A percentile compares a stretch with the other conserved stretches of the same genome.
These are phyloP conservation scores for Malus domestica DNA, from an alignment of 306 rosid genomes.

Conservation along the genomic window ASM211411v1 NC_041801.1:2631501-2632000, in stretches of 20 bases:
- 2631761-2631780: neutral
- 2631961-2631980: fast-evolving
- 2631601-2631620: neutral
- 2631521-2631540: no score
- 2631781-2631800: neutral
- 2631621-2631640: neutral
- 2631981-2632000: fast-evolving
- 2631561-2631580: neutral
- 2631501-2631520: no score
- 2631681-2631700: neutral
- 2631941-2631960: fast-evolving
- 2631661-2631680: neutral
- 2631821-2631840: neutral
- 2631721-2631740: neutral
- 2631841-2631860: neutral
- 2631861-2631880: neutral
- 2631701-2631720: neutral
- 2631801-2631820: neutral
- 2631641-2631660: neutral
- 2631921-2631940: no score
- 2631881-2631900: neutral
- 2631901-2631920: no score
- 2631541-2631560: no score
- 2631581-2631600: neutral
- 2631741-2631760: neutral